A percentile compares a stretch with the other conserved stretches of the same genome.
These are phyloP conservation scores for Erysimum cheiri DNA, from an alignment of 441 rosid genomes.

Conservation along the genomic window DNA sequence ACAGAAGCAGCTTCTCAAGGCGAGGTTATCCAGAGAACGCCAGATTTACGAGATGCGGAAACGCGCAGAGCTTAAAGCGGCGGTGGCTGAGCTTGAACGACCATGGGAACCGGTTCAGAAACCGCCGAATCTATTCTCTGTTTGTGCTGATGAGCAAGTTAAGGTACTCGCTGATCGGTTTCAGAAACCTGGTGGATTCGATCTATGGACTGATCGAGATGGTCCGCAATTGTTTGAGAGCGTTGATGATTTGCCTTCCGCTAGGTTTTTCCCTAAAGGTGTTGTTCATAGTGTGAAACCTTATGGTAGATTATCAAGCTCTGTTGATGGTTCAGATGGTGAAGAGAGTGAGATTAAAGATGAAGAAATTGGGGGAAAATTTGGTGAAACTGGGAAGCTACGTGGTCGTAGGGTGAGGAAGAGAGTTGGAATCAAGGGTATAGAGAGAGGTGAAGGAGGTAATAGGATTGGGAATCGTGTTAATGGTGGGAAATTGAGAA, in stretches of 20 bases:
- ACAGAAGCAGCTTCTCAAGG: constrained; percentile 72
- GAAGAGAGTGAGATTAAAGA: constrained; percentile 12
- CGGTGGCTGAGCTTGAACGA: constrained; percentile 73
- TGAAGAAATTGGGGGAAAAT: not conserved
- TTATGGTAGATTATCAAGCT: constrained; percentile 27
- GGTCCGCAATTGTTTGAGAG: constrained; percentile 67
- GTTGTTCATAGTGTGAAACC: constrained; percentile 84
- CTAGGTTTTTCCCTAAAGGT: constrained; percentile 86
- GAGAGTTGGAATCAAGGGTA: constrained; percentile 6
- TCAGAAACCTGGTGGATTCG: constrained; percentile 72
- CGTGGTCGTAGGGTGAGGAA: constrained; percentile 40
- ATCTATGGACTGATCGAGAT: constrained; percentile 66
- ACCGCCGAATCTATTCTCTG: constrained; percentile 78
- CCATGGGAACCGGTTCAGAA: constrained; percentile 85
- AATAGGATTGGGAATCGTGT: constrained; percentile 34
- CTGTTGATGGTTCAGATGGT: constrained; percentile 20
- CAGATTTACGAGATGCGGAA: constrained; percentile 78
- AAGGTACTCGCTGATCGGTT: constrained; percentile 78
- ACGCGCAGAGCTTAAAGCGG: constrained; percentile 83
- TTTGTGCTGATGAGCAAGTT: constrained; percentile 64
- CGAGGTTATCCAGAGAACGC: constrained; percentile 62
- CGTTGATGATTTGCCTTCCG: constrained; percentile 70
- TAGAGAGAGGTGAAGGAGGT: constrained; percentile 31
- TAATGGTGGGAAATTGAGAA: constrained; percentile 38
- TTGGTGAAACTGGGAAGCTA: not conserved